Evolutionary conservation across 179 eudicot species (phyloP), one percentile per base, ranked within the genome.

Genomic region (Heliamphora pulchella): DNA sequence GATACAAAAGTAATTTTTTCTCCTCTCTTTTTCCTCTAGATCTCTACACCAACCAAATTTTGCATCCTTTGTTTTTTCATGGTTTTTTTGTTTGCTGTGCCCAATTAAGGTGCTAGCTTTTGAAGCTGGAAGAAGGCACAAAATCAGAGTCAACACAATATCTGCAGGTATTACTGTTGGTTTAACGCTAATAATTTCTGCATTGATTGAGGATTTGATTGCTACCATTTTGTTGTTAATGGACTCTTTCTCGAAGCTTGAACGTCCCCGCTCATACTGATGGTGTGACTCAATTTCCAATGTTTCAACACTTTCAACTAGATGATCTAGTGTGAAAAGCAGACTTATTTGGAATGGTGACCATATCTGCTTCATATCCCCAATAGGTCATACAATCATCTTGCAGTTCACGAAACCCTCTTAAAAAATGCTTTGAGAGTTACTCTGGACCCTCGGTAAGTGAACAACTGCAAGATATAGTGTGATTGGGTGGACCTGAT

Each of bases 111-210:
- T 95, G 57, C 77, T 94, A 31, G 98, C 99, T 73, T 96, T 96
- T 86, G 99, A 96, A 85, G 99, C 99, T 0, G 99, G 99, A 78
- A 91, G 99, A 81, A 94, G 91, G 82, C 88, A 82, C 76, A 92
- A 90, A 80, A 82, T 96, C 47, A 88, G 98, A 84, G 99, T 96
- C 74, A 96, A 96, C 91, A 83, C 98, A 5, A 96, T 96, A 87
- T 96, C 99, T 81, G 99, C 98, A 17, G 98, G 99, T 96, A 90
- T 31, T 31, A 31, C 31, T 31, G 31, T 31, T 31, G 31, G 31
- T 31, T 31, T 47, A n/a, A 57, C 13, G 1, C 9, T 15, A 39
- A 5, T 15, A 39, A 63, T 41, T 18, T 47, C 46, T 3, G 20
- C 9, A 47, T 7, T 68, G 13, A 5, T 17, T 39, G 10, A 73